A percentile compares a stretch with the other conserved stretches of the same genome.
Conservation (phyloP, 2,329 filamentous ascomycete genomes). For the Colletotrichum coccodes region DNA sequence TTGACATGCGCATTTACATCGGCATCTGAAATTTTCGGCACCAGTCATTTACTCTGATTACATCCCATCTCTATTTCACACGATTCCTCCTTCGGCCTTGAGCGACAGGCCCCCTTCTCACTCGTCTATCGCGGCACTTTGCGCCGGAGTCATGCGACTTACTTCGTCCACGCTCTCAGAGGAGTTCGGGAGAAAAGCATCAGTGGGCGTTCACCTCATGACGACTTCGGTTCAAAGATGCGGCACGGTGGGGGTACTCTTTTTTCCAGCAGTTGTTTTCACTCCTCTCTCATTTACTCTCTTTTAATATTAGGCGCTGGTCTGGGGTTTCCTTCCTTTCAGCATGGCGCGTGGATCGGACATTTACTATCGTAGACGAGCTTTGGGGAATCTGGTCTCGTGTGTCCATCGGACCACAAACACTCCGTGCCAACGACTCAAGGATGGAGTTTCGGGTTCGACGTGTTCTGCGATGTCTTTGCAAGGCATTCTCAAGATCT, state of each 20-base stretch:
- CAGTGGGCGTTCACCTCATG: not conserved
- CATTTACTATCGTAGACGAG: conserved; percentile 30
- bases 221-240: conserved; percentile 9
- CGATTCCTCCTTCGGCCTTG: not conserved
- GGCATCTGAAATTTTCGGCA: conserved; percentile 16
- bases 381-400: conserved; percentile 20
- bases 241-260: not conserved
- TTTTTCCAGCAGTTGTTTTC: conserved; percentile 3
- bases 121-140: not conserved
- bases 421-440: conserved; percentile 23
- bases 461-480: conserved; percentile 23
- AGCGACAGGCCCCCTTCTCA: not conserved
- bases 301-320: conserved; percentile 10
- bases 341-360: conserved; percentile 33
- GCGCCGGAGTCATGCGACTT: not conserved
- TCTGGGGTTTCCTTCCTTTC: conserved; percentile 28
- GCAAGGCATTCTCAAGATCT: conserved; percentile 24
- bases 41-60: not conserved
- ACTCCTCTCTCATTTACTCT: conserved; percentile 11
- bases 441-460: conserved; percentile 30
- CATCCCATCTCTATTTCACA: not conserved
- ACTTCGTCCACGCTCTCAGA: not conserved
- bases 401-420: conserved; percentile 24
- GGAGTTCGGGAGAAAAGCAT: not conserved
- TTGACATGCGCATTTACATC: conserved; percentile 20